Percentiles rank a stretch among this genome's conserved stretches.
Conservation (phyloP, 768 basidiomycete species). For the Tephrocybe sp. region DNA sequence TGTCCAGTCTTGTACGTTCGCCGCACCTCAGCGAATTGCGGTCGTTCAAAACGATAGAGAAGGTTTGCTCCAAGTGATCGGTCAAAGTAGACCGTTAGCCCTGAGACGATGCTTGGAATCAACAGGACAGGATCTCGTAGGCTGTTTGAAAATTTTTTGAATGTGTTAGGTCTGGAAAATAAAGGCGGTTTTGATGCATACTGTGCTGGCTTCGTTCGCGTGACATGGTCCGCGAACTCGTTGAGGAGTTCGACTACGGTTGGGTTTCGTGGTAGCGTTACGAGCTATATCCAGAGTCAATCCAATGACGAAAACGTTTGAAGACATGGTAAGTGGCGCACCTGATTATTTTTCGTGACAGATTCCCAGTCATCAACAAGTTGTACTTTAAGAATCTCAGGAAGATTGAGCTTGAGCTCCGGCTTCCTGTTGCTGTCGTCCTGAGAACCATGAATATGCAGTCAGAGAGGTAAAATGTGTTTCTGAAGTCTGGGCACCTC, state of each 20-base stretch:
- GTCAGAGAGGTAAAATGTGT: not conserved
- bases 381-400: conserved; percentile 83
- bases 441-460: conserved; percentile 28
- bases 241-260: conserved; percentile 74
- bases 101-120: conserved; percentile 78
- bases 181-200: conserved; percentile 23
- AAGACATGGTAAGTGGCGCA: conserved; percentile 23
- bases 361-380: conserved; percentile 98
- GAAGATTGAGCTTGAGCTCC: conserved; percentile 88
- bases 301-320: not conserved
- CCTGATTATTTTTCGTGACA: conserved; percentile 93
- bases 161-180: not conserved
- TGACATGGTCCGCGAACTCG: conserved; percentile 70
- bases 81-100: conserved; percentile 91
- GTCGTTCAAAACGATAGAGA: conserved; percentile 93
- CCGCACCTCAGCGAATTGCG: conserved; percentile 82
- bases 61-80: conserved; percentile 86
- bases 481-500: conserved; percentile 44
- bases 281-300: conserved; percentile 50
- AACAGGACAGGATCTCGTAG: conserved; percentile 69
- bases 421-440: conserved; percentile 78
- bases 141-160: conserved; percentile 29
- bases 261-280: conserved; percentile 77
- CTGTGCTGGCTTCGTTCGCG: conserved; percentile 46
- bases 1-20: conserved; percentile 71